Evolutionary conservation across 345 rosid species (phyloP), one percentile per base, ranked within the genome.

Genomic region (Syzygium grande): DNA sequence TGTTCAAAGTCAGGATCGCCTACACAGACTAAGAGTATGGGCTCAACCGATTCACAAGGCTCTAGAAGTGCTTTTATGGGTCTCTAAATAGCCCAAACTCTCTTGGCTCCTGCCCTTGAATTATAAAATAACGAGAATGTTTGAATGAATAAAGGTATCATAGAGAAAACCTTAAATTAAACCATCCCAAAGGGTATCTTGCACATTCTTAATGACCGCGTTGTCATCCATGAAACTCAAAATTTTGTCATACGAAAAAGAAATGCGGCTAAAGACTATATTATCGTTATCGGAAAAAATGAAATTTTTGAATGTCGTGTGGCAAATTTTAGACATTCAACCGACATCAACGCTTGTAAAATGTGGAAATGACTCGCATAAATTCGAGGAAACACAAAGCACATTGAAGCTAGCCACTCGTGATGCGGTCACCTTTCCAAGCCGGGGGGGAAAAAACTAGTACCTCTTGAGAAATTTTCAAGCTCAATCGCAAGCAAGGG

Each of bases 1-100:
- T 30, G 5, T 65, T 65, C 1, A 7, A 3, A 65, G 11, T 30
- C 0, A 2, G 11, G 11, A 8, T 15, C 5, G 1, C 22, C 3
- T 16, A 0, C 11, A 65, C 19, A 65, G 3, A 11, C 22, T 41
- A 30, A 65, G 17, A 30, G 2, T 68, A 68, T 68, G 21, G 3
- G 46, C 1, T 30, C 3, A 68, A 34, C 9, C 5, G 8, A 65
- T 8, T 15, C 1, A 16, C 6, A 29, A 0, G 2, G 5, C 34
- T 29, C 77, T 29, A 4, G 0, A 25, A 27, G 7, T 63, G 77
- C 15, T 65, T 65, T 22, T 4, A 43, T 30, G 43, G 12, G 30
- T 16, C 12, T 15, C 12, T 0, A 65, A 3, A 16, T 65, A 30
- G 38, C 78, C 4, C 38, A 6, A 19, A 5, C 2, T 65, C 38